Percentiles rank a stretch among this genome's conserved stretches.
Conservation (phyloP, 2,329 filamentous ascomycete genomes). For the Rachicladosporium sp. region DNA sequence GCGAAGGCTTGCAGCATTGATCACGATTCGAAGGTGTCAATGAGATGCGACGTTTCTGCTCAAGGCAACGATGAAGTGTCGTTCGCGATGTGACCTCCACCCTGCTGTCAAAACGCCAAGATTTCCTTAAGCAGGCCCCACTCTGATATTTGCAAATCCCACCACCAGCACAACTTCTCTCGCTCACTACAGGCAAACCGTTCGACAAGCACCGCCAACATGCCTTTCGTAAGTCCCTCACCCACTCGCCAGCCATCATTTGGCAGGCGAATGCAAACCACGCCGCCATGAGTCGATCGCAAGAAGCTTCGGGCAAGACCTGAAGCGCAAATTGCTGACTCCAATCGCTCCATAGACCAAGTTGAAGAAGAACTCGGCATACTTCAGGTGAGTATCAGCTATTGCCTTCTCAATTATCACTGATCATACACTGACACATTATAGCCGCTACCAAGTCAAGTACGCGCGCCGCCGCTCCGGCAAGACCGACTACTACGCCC, state of each 20-base stretch:
- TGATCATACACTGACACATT: slow-evolving; percentile 1
- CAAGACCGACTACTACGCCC: slow-evolving; percentile 99
- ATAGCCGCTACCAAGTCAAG: slow-evolving; percentile 97
- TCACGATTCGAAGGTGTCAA: too few species aligned
- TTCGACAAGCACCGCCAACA: slow-evolving; percentile 20
- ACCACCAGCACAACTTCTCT: too few species aligned
- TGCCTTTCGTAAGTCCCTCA: slow-evolving; percentile 37
- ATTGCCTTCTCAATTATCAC: slow-evolving; percentile 5
- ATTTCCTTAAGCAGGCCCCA: too few species aligned
- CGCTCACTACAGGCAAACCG: too few species aligned
- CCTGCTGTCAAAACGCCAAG: too few species aligned
- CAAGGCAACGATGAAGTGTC: too few species aligned
- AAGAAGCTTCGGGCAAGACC: slow-evolving; percentile 94
- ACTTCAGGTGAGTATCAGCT: slow-evolving; percentile 71
- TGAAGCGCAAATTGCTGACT: slow-evolving; percentile 99
- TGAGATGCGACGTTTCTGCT: too few species aligned
- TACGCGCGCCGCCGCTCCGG: slow-evolving; percentile 92
- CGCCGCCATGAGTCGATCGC: slow-evolving; percentile 55
- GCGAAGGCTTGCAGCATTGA: too few species aligned
- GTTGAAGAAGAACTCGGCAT: slow-evolving; percentile 92
- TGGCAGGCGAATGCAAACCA: slow-evolving; percentile 1
- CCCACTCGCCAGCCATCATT: slow-evolving; percentile 2
- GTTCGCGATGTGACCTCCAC: too few species aligned
- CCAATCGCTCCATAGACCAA: slow-evolving; percentile 61
- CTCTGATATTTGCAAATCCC: too few species aligned